Percentiles rank a stretch among this genome's conserved stretches.
These are phyloP conservation scores for Podospora pseudoanserina DNA, from an alignment of 495 filamentous ascomycete species.

Conservation along the genomic window DNA sequence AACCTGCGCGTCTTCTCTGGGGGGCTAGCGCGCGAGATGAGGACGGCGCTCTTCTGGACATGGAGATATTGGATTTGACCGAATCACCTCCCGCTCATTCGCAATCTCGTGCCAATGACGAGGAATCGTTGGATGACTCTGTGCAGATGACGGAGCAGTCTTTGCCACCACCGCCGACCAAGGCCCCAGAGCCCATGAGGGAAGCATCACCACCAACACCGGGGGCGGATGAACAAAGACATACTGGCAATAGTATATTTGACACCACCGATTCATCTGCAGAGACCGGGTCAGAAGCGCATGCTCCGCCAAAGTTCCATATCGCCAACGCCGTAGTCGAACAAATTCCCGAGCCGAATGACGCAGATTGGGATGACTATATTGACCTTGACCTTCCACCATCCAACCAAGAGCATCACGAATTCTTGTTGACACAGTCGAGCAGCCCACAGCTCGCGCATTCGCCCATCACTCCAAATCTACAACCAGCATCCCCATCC, in stretches of 20 bases:
- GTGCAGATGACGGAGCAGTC: background rate
- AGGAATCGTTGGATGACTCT: background rate
- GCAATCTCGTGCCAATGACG: background rate
- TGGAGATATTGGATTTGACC: slow-evolving; percentile 55
- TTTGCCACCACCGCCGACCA: background rate
- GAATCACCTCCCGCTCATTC: slow-evolving; percentile 36
- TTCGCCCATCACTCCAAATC: background rate
- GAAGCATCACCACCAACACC: background rate
- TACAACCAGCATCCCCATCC: background rate
- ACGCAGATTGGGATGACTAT: background rate
- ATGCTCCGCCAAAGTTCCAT: background rate
- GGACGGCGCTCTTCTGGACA: slow-evolving; percentile 56
- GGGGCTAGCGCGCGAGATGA: slow-evolving; percentile 61
- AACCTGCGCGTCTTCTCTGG: slow-evolving; percentile 52
- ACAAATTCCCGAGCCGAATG: background rate
- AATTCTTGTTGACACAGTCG: slow-evolving; percentile 23
- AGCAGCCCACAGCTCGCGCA: slow-evolving; percentile 7
- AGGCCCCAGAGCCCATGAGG: background rate
- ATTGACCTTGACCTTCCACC: slow-evolving; percentile 28
- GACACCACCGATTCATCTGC: background rate
- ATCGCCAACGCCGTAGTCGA: background rate
- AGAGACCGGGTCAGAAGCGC: background rate
- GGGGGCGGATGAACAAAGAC: background rate
- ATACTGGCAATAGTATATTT: background rate
- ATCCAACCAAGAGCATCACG: slow-evolving; percentile 33